Evolutionary conservation across 768 basidiomycete species (phyloP), one percentile per base, ranked within the genome.

Genomic region (Chalciporus chontae): DNA sequence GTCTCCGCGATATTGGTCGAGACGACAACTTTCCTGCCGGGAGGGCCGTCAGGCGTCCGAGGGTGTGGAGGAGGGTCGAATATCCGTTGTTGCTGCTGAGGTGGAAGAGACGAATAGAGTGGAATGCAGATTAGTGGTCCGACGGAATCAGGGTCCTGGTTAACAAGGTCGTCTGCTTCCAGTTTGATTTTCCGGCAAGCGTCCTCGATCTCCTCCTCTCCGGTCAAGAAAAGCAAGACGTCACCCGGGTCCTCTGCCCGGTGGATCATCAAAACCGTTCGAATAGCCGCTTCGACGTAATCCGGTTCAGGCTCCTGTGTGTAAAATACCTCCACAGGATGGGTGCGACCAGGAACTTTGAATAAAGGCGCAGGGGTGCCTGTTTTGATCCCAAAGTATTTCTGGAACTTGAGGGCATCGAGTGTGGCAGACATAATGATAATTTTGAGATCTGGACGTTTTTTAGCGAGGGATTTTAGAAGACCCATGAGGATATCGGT

Each of bases 401-500:
- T 90, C 67, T 94, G 93, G 72, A 98, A 98, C 68, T 98, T 98
- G 64, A 88, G 78, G 0, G 95, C 91, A 62, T 97, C 95, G 17
- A 99, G 84, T 1, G 96, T 99, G 14, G 96, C 96, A 34, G 90
- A 93, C 95, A 99, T 99, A 76, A 99, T 73, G 54, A 99, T 94
- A 67, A 98, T 85, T 73, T 96, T 98, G 56, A 99, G 82, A 67
- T 99, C 95, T 1, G 78, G 53, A 29, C 96, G 84, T 55, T 79
- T 81, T 64, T 83, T 84, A 3, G 87, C 87, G 19, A 99, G 78
- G 29, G 76, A 69, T 70, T 98, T 99, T 29, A 98, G 77, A 7
- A 99, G 77, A 53, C 95, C 94, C 94, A 99, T 98, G 29, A 99
- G 84, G 61, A 98, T 94, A 71, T 99, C 96, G 27, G 95, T 98